Conservation (phyloP, 2,329 filamentous ascomycete species). For the Aspergillus alliaceus region DNA sequence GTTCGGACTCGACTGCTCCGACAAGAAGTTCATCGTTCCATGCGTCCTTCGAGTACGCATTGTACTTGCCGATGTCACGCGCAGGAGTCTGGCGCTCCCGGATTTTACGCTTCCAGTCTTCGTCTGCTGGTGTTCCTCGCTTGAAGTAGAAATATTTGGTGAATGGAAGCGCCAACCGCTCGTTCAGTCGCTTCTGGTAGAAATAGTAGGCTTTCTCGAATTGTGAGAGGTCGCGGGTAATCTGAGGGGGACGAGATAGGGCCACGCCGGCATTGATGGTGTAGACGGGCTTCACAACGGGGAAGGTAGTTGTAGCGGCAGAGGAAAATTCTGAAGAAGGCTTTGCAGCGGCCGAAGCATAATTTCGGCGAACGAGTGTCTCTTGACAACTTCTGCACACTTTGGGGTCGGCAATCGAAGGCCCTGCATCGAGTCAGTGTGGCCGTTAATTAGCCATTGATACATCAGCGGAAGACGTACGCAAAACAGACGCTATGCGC, state of each 20-base stretch:
- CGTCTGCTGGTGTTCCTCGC: conserved; percentile 75
- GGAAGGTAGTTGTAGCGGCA: conserved; percentile 21
- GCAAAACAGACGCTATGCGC: conserved; percentile 40
- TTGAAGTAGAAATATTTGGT: conserved; percentile 94
- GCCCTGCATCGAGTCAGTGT: conserved; percentile 23
- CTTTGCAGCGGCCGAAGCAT: conserved; percentile 42
- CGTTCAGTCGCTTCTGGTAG: conserved; percentile 95
- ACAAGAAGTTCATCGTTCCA: conserved; percentile 93
- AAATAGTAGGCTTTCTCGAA: conserved; percentile 95
- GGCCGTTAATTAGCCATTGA: conserved; percentile 8
- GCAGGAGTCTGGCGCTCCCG: conserved; percentile 73
- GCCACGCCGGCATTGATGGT: conserved; percentile 68
- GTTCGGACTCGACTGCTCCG: conserved; percentile 66
- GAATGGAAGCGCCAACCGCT: conserved; percentile 85
- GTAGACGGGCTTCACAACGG: conserved; percentile 40
- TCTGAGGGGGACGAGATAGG: conserved; percentile 80
- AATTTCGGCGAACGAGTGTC: conserved; percentile 40
- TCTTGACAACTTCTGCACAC: conserved; percentile 47
- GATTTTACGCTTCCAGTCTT: conserved; percentile 89
- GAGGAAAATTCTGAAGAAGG: conserved; percentile 38
- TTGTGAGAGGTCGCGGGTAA: conserved; percentile 78
- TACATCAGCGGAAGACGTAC: conserved; percentile 27
- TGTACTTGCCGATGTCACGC: conserved; percentile 82
- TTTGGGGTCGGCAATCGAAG: conserved; percentile 39
- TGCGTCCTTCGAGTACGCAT: conserved; percentile 67